Percentiles rank a stretch among this genome's conserved stretches.
Conservation (phyloP, 2,329 filamentous ascomycete species). For the Fusarium xyrophilum region DNA sequence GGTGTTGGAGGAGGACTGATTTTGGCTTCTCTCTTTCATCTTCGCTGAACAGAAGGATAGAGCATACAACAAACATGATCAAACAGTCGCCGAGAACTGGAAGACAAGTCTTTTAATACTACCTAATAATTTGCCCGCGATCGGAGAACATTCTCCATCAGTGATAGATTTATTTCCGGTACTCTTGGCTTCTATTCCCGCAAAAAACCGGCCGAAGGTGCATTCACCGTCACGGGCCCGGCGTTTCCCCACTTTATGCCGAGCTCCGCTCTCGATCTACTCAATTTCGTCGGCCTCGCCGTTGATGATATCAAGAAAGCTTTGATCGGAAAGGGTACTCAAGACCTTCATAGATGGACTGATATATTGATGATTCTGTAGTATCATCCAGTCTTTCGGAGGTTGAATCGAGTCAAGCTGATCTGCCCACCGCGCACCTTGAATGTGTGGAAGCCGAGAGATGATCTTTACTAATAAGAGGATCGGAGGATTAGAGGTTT, state of each 20-base stretch:
- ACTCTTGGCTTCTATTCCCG: slow-evolving; percentile 40
- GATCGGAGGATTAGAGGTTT: neutral
- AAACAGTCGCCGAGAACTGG: slow-evolving; percentile 4
- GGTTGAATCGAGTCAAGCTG: neutral
- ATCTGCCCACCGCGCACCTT: neutral
- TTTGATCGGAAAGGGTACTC: neutral
- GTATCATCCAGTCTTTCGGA: neutral
- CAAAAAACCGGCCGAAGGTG: neutral
- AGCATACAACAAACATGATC: slow-evolving; percentile 3
- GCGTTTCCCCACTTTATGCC: slow-evolving; percentile 15
- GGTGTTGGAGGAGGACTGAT: neutral
- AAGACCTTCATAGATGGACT: neutral
- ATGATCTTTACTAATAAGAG: neutral
- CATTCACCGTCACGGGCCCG: slow-evolving; percentile 8
- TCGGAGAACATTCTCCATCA: slow-evolving; percentile 28
- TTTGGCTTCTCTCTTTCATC: slow-evolving; percentile 23
- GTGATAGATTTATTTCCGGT: slow-evolving; percentile 33
- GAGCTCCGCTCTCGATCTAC: slow-evolving; percentile 17
- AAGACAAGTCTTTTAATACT: slow-evolving; percentile 23
- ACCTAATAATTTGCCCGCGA: slow-evolving; percentile 28
- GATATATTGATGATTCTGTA: neutral
- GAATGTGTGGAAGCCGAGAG: neutral
- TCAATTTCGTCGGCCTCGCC: slow-evolving; percentile 1
- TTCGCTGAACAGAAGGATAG: neutral
- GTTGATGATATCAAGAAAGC: neutral